Conservation (phyloP, 345 rosid species). For the Camelina laxa region DNA sequence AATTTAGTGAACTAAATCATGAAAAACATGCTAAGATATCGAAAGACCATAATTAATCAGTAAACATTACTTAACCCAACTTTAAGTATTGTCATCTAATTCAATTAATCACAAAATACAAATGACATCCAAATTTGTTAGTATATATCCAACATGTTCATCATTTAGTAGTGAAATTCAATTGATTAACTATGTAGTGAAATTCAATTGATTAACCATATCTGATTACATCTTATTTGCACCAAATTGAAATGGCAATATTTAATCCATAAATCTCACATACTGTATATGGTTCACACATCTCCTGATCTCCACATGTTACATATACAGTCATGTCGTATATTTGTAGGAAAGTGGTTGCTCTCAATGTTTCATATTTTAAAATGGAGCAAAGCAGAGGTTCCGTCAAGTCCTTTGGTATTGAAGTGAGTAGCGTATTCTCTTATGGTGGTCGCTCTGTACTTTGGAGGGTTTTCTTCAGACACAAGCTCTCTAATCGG, state of each 20-base stretch:
- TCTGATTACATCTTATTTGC: neutral
- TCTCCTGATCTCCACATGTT: neutral
- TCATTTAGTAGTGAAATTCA: neutral
- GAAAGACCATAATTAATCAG: too few species aligned
- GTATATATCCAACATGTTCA: neutral
- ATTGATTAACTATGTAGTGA: neutral
- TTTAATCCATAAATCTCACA: neutral
- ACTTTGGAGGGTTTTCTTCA: constrained; percentile 53
- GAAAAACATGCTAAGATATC: too few species aligned
- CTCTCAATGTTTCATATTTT: constrained; percentile 22
- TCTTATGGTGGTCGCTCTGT: constrained; percentile 48
- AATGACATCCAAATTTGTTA: too few species aligned
- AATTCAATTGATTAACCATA: neutral
- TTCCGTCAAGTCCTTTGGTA: constrained; percentile 52
- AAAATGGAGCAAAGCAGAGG: constrained; percentile 44
- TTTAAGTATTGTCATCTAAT: too few species aligned
- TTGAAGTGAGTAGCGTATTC: constrained; percentile 40
- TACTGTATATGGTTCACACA: neutral
- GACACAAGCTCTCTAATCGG: constrained; percentile 57
- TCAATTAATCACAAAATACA: too few species aligned
- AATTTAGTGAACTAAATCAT: too few species aligned
- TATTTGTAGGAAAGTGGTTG: neutral
- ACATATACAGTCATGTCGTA: too few species aligned
- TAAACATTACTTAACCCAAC: too few species aligned
- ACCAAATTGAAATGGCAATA: neutral